A percentile compares a stretch with the other conserved stretches of the same genome.
phyloP scores from a whole-genome alignment of 768 basidiomycete genomes.

The Asterophora parasitica region DNA sequence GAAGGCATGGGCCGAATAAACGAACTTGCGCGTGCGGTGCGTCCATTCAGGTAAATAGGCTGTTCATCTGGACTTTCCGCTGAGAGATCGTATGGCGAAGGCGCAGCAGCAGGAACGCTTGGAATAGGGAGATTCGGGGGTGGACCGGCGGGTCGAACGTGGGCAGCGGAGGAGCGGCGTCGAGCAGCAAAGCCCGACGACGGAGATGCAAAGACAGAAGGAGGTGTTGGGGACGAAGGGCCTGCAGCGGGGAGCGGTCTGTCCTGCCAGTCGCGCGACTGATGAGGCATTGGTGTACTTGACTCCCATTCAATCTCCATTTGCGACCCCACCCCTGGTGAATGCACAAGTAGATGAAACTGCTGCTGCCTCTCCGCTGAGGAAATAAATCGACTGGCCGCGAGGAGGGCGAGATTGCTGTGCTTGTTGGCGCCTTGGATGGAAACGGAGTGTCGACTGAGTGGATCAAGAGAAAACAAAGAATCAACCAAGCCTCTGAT shows the following conservation, averaged over 20 bases:
- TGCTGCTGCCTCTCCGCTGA: neutral
- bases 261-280: slow-evolving; percentile 32
- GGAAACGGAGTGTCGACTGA: slow-evolving; percentile 9
- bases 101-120: slow-evolving; percentile 43
- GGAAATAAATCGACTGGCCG: slow-evolving; percentile 1
- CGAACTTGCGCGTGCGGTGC: slow-evolving; percentile 30
- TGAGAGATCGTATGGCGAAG: slow-evolving; percentile 19
- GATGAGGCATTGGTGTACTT: slow-evolving; percentile 24
- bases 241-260: slow-evolving; percentile 24
- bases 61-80: slow-evolving; percentile 20
- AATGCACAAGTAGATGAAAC: neutral
- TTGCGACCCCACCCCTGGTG: slow-evolving; percentile 3
- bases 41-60: slow-evolving; percentile 19
- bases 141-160: slow-evolving; percentile 61
- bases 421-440: slow-evolving; percentile 13
- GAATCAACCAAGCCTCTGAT: slow-evolving; percentile 15
- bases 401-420: slow-evolving; percentile 2
- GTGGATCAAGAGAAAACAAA: slow-evolving; percentile 17
- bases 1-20: slow-evolving; percentile 36
- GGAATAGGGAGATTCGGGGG: slow-evolving; percentile 76
- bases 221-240: slow-evolving; percentile 30
- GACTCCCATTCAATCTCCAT: slow-evolving; percentile 39
- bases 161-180: slow-evolving; percentile 65
- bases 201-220: slow-evolving; percentile 22
- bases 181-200: slow-evolving; percentile 40